phyloP scores from a whole-genome alignment of 2,329 filamentous ascomycete species.

The Ceratocystiopsis sp. region DNA sequence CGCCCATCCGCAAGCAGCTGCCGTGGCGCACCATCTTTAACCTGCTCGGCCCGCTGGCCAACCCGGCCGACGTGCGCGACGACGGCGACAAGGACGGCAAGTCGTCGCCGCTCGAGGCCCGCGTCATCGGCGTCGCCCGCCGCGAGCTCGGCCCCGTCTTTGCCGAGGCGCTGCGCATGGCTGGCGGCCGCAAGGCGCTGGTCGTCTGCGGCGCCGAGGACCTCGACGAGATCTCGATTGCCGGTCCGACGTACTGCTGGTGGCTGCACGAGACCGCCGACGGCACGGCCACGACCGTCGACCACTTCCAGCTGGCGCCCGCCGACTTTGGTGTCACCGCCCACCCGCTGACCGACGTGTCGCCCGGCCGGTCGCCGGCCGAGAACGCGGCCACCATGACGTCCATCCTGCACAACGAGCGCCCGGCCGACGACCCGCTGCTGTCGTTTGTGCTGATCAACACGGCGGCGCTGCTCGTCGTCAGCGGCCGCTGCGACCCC shows the following conservation, averaged over 20 bases:
- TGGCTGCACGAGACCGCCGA: slow-evolving; percentile 35
- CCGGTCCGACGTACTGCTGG: slow-evolving; percentile 82
- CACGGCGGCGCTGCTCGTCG: slow-evolving; percentile 71
- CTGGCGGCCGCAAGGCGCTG: slow-evolving; percentile 66
- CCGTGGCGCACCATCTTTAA: slow-evolving; percentile 98
- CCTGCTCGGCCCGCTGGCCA: slow-evolving; percentile 78
- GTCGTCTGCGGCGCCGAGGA: slow-evolving; percentile 85
- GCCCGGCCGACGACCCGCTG: slow-evolving; percentile 64
- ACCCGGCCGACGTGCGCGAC: slow-evolving; percentile 56
- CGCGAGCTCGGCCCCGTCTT: slow-evolving; percentile 78
- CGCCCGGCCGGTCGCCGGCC: slow-evolving; percentile 65
- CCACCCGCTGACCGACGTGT: slow-evolving; percentile 63
- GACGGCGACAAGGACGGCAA: not conserved
- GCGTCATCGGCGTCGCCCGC: slow-evolving; percentile 84
- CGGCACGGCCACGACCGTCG: slow-evolving; percentile 32
- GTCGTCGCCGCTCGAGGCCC: slow-evolving; percentile 47
- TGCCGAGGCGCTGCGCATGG: slow-evolving; percentile 62
- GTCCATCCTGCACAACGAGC: slow-evolving; percentile 55
- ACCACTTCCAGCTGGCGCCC: slow-evolving; percentile 63
- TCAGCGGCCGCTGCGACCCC: slow-evolving; percentile 65
- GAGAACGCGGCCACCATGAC: slow-evolving; percentile 79
- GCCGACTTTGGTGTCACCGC: slow-evolving; percentile 70
- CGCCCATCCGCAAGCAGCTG: slow-evolving; percentile 68
- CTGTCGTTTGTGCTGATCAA: slow-evolving; percentile 92
- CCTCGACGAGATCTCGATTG: slow-evolving; percentile 87